Percentiles rank a stretch among this genome's conserved stretches.
Evolutionary conservation across 2,329 filamentous ascomycete genomes (phyloP).

Genomic region (Drechslerella dactyloides): DNA sequence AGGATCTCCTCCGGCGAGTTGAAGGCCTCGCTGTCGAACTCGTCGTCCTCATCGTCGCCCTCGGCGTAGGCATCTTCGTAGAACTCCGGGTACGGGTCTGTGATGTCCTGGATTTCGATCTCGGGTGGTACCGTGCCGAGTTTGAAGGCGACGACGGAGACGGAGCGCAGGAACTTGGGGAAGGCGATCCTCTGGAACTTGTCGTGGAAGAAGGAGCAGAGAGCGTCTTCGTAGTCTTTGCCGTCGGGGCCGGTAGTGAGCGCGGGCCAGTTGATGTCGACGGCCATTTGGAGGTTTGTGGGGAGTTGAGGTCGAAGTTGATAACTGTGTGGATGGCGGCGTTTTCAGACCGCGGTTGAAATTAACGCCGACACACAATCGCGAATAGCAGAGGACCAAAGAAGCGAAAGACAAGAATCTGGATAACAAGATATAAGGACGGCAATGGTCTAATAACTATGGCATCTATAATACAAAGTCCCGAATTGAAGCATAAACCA

Average conservation of each 20-base stretch:
- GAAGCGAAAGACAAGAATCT: too few species aligned
- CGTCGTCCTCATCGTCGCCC: constrained; percentile 63
- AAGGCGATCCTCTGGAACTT: constrained; percentile 92
- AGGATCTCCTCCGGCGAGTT: constrained; percentile 54
- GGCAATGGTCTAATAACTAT: background rate
- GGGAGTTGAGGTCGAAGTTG: background rate
- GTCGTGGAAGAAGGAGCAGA: constrained; percentile 91
- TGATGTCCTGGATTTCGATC: constrained; percentile 94
- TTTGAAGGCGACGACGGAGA: constrained; percentile 90
- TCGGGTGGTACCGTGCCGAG: constrained; percentile 84
- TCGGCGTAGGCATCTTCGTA: constrained; percentile 81
- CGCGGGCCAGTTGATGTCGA: constrained; percentile 95
- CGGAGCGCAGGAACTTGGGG: constrained; percentile 94
- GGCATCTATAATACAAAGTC: constrained; percentile 39
- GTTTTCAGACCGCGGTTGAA: constrained; percentile 34
- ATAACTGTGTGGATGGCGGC: constrained; percentile 22
- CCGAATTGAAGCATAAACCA: constrained; percentile 6
- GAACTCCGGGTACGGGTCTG: constrained; percentile 92
- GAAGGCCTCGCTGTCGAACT: constrained; percentile 57
- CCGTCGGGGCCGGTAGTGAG: constrained; percentile 90
- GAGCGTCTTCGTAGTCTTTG: constrained; percentile 78
- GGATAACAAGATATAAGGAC: too few species aligned
- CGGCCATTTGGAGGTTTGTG: constrained; percentile 72
- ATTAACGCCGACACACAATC: background rate
- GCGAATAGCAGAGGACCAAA: too few species aligned